phyloP scores from a whole-genome alignment of 352 stramenopile species.

The Halophytophthora polymorphica region DNA sequence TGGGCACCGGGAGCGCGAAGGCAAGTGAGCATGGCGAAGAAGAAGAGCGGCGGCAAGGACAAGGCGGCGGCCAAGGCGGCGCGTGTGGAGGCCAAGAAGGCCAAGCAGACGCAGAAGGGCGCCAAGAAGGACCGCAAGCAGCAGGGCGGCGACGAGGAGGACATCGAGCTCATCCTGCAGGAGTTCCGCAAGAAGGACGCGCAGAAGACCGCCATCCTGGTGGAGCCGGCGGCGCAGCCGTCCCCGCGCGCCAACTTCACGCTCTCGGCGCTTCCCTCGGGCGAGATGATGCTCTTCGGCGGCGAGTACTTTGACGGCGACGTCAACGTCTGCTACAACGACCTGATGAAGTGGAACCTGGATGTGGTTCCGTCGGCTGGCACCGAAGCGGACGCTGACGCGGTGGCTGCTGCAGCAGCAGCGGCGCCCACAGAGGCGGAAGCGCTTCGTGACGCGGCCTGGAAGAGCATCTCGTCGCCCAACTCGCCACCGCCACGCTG shows the following conservation, averaged over 20 bases:
- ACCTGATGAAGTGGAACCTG: constrained; percentile 93
- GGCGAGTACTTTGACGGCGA: constrained; percentile 98
- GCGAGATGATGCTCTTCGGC: constrained; percentile 93
- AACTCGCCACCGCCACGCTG: constrained; percentile 91
- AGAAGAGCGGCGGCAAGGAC: constrained; percentile 64
- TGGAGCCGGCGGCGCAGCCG: constrained; percentile 54
- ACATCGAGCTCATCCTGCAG: constrained; percentile 77
- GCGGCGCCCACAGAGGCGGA: constrained; percentile 15
- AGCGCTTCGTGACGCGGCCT: constrained; percentile 40
- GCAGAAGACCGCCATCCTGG: constrained; percentile 54
- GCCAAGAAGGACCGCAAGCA: constrained; percentile 81
- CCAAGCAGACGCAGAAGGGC: constrained; percentile 71
- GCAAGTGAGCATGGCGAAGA: constrained; percentile 50
- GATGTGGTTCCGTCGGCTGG: constrained; percentile 33
- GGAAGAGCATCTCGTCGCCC: constrained; percentile 87
- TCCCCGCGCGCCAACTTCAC: constrained; percentile 78
- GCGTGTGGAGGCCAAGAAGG: constrained; percentile 79
- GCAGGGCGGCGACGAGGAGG: constrained; percentile 69
- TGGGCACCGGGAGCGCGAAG: background rate
- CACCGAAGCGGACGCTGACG: constrained; percentile 7
- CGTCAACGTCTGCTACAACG: constrained; percentile 95
- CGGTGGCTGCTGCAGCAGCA: constrained; percentile 6
- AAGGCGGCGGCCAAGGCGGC: constrained; percentile 71
- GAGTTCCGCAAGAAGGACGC: constrained; percentile 83
- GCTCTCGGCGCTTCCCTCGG: constrained; percentile 61